Evolutionary conservation across 495 filamentous ascomycete species (phyloP).

Genomic region (Podospora didyma): DNA sequence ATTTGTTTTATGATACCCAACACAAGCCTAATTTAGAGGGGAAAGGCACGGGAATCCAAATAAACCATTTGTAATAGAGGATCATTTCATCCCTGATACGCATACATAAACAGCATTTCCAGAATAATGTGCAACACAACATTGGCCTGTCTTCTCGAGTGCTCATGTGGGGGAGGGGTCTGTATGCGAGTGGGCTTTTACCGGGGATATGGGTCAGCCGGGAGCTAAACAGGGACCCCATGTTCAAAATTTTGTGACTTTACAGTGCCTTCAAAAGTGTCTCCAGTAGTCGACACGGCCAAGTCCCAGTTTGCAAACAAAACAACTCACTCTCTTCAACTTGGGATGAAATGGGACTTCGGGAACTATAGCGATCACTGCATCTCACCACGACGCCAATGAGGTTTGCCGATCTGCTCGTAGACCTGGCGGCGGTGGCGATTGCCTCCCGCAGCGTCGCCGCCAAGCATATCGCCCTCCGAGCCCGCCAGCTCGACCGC

Average conservation of each 20-base stretch:
- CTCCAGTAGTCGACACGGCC: neutral
- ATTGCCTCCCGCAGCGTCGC: conserved; percentile 75
- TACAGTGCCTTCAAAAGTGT: neutral
- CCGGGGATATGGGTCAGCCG: neutral
- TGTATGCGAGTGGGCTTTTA: neutral
- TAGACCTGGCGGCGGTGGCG: conserved; percentile 76
- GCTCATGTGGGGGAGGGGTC: neutral
- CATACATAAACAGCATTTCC: too few species aligned
- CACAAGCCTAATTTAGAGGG: neutral
- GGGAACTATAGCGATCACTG: neutral
- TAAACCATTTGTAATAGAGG: neutral
- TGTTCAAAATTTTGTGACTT: neutral
- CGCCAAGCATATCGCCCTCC: conserved; percentile 73
- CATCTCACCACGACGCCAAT: conserved; percentile 18
- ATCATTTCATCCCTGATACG: too few species aligned
- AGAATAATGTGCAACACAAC: too few species aligned
- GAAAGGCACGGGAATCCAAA: neutral
- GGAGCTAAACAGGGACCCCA: neutral
- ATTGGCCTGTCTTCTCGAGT: too few species aligned
- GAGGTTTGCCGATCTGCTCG: conserved; percentile 51
- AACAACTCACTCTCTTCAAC: neutral
- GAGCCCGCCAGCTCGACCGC: conserved; percentile 70
- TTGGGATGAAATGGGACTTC: neutral
- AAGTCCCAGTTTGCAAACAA: neutral
- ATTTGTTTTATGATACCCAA: conserved; percentile 6